phyloP scores from a whole-genome alignment of 1,139 yeast species.

The Pichia sp. region DNA sequence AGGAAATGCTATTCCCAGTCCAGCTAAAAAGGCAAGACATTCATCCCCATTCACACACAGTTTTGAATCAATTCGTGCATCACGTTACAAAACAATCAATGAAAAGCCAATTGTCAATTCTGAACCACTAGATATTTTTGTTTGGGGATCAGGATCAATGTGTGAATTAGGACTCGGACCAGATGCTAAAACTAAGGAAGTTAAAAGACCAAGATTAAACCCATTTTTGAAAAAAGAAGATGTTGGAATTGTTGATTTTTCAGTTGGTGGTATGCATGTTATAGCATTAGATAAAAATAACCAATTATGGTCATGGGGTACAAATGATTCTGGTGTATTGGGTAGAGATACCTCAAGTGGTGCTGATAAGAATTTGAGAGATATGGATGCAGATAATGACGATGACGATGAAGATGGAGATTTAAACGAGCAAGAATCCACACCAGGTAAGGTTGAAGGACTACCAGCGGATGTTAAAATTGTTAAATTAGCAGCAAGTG shows the following conservation, averaged over 20 bases:
- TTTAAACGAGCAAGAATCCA: conserved; percentile 79
- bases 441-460: conserved; percentile 71
- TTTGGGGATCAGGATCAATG: conserved; percentile 96
- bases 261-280: conserved; percentile 95
- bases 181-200: conserved; percentile 77
- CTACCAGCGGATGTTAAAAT: conserved; percentile 54
- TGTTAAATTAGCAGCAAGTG: conserved; percentile 88
- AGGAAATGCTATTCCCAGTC: conserved; percentile 18
- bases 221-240: conserved; percentile 59
- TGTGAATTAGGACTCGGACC: conserved; percentile 97
- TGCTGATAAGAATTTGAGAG: conserved; percentile 51
- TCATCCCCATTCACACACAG: conserved; percentile 33
- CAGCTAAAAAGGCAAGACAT: conserved; percentile 23
- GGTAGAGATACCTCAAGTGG: conserved; percentile 78
- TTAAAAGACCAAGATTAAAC: conserved; percentile 88
- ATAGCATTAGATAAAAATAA: conserved; percentile 72
- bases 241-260: conserved; percentile 70
- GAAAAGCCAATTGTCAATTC: conserved; percentile 34
- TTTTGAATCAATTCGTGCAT: conserved; percentile 40
- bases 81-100: conserved; percentile 44
- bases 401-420: conserved; percentile 62
- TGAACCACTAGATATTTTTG: conserved; percentile 65
- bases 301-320: conserved; percentile 95
- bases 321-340: conserved; percentile 83
- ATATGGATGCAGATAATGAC: conserved; percentile 51